phyloP scores from a whole-genome alignment of 2,329 filamentous ascomycete species.

The Fonsecaea pedrosoi region DNA sequence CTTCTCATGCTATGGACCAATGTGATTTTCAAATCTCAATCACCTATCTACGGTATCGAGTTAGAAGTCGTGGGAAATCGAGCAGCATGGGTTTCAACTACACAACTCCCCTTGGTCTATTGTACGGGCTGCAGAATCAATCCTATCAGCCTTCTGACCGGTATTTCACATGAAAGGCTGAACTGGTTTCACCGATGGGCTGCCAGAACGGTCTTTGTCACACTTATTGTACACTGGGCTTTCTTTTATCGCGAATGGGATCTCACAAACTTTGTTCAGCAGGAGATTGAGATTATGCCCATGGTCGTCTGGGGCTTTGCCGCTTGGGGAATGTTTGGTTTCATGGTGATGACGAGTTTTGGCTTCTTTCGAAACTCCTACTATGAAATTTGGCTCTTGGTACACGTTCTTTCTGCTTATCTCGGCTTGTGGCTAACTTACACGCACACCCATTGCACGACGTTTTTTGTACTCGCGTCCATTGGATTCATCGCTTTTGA shows the following conservation, averaged over 20 bases:
- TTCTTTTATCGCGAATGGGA: slow-evolving; percentile 62
- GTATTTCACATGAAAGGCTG: slow-evolving; percentile 57
- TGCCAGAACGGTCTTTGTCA: slow-evolving; percentile 59
- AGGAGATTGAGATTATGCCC: slow-evolving; percentile 48
- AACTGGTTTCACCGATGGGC: slow-evolving; percentile 62
- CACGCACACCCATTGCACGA: slow-evolving; percentile 12
- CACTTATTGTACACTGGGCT: slow-evolving; percentile 61
- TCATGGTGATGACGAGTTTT: slow-evolving; percentile 58
- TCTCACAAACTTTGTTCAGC: slow-evolving; percentile 59
- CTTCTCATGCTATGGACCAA: slow-evolving; percentile 28
- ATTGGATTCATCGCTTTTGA: slow-evolving; percentile 13
- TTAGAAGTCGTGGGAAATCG: slow-evolving; percentile 65
- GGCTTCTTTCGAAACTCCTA: slow-evolving; percentile 56
- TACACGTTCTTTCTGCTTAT: slow-evolving; percentile 12
- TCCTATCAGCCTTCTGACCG: slow-evolving; percentile 56
- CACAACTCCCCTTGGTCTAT: slow-evolving; percentile 62
- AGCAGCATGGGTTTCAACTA: slow-evolving; percentile 59
- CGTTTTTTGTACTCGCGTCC: slow-evolving; percentile 12
- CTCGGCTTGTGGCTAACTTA: slow-evolving; percentile 10
- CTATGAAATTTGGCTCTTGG: slow-evolving; percentile 60
- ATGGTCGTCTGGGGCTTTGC: slow-evolving; percentile 60
- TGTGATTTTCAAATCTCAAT: slow-evolving; percentile 21
- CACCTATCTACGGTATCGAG: slow-evolving; percentile 32
- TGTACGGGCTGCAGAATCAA: slow-evolving; percentile 63
- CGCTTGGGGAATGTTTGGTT: slow-evolving; percentile 59